phyloP scores from a whole-genome alignment of 2,329 filamentous ascomycete genomes.

The Fusarium sp. region DNA sequence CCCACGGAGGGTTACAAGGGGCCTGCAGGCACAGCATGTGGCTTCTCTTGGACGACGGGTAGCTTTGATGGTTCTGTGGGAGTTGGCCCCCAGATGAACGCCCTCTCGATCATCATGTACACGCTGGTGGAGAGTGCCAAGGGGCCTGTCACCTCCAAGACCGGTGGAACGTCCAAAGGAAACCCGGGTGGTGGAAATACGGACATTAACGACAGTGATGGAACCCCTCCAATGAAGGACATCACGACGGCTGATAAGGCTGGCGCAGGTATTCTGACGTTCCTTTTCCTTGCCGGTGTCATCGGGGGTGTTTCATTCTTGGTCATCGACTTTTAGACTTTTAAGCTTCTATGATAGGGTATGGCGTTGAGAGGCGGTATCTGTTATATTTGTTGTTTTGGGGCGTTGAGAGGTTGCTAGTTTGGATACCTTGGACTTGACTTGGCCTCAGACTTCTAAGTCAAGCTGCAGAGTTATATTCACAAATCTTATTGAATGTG shows the following conservation, averaged over 20 bases:
- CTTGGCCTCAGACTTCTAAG: not conserved
- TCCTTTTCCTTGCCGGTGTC: slow-evolving; percentile 58
- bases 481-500: not conserved
- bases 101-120: slow-evolving; percentile 70
- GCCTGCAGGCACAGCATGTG: slow-evolving; percentile 68
- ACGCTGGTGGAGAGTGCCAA: slow-evolving; percentile 58
- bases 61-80: slow-evolving; percentile 68
- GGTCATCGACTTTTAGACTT: slow-evolving; percentile 10
- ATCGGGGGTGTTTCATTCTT: slow-evolving; percentile 57
- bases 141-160: slow-evolving; percentile 60
- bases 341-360: not conserved
- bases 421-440: slow-evolving; percentile 4
- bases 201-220: slow-evolving; percentile 42
- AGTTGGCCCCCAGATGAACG: slow-evolving; percentile 76
- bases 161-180: slow-evolving; percentile 68
- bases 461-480: not conserved
- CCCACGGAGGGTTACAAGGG: slow-evolving; percentile 57
- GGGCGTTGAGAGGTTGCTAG: slow-evolving; percentile 8
- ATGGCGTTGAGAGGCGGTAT: slow-evolving; percentile 1
- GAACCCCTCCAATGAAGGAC: slow-evolving; percentile 16
- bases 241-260: slow-evolving; percentile 63
- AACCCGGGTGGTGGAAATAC: slow-evolving; percentile 56
- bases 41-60: slow-evolving; percentile 69
- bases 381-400: not conserved
- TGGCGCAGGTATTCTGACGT: slow-evolving; percentile 65